Base-by-base conservation (phyloP, 2,329 filamentous ascomycete genomes). In the Aspergillus puulaauensis region DNA sequence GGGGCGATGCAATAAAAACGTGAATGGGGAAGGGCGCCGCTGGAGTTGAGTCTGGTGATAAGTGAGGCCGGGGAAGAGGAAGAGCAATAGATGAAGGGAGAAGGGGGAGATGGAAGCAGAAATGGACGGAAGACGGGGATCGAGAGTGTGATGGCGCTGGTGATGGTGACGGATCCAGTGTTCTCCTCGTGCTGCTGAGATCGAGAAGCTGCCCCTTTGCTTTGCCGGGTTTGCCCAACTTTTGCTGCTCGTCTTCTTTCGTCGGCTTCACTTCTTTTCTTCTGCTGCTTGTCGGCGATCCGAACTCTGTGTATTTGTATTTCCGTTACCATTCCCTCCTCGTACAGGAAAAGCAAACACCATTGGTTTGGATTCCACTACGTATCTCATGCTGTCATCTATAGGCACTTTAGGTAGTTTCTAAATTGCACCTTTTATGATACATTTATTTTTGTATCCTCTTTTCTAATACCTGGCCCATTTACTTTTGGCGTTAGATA, bases 301-400 rank as follows among this genome's bases (percentile, higher is more conserved):
- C 50, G 43, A 57, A 55, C 56, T 40, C 33, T 35, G 14, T 43
- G 57, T 61, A 61, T 35, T 46, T 19, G 57, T 62, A 63, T 58
- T 60, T 45, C 39, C 6, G 27, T 59, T 57, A 63, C 54, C 21
- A 37, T 31, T 21, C 31, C 7, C 9, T 12, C 14, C 11, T 19
- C 24, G 27, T 9, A 31, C 19, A 17, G 21, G 2, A 47, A 24
- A 21, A 27, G 41, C 51, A 53, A 53, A 53, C 51, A 41, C 33
- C 15, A 35, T n/a, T 33, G 52, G 43, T 44, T 53, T 54, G 52
- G 33, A 53, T 33, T 33, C 51, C 41, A 44, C 52, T 39, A 21
- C 21, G 21, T 21, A n/a, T 53, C 19, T 39, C 21, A 19, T 53
- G 21, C 51, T 45, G 50, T 44, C 50, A 44, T 24, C 27, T 39